A percentile compares a stretch with the other conserved stretches of the same genome.
Evolutionary conservation across 2,329 filamentous ascomycete genomes (phyloP).

Genomic region (Aspergillus neotritici): DNA sequence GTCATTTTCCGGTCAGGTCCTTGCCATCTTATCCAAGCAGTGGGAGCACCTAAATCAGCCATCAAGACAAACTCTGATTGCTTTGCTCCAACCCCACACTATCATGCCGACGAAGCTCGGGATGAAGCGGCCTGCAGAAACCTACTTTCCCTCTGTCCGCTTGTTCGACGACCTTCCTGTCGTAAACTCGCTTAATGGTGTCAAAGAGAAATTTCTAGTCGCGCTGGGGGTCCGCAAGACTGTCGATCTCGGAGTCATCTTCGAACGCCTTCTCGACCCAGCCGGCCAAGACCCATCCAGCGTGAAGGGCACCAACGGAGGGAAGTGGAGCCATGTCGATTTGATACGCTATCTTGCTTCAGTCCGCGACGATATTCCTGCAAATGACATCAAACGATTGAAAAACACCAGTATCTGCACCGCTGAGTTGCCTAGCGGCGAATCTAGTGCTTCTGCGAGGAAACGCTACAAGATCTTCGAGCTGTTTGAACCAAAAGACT

Average conservation of each 20-base stretch:
- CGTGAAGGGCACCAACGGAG: slow-evolving; percentile 43
- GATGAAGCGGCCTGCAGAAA: slow-evolving; percentile 77
- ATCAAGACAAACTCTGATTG: slow-evolving; percentile 60
- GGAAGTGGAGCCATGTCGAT: slow-evolving; percentile 87
- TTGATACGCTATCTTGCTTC: slow-evolving; percentile 91
- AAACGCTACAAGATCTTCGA: slow-evolving; percentile 67
- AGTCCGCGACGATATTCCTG: slow-evolving; percentile 81
- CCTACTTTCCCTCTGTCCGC: slow-evolving; percentile 90
- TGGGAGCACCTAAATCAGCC: slow-evolving; percentile 73
- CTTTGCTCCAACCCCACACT: slow-evolving; percentile 60
- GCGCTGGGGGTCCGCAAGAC: slow-evolving; percentile 90
- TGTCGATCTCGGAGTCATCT: slow-evolving; percentile 88
- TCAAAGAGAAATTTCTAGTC: slow-evolving; percentile 85
- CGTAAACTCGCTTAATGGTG: slow-evolving; percentile 65
- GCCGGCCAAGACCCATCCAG: slow-evolving; percentile 34
- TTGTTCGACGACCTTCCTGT: slow-evolving; percentile 90
- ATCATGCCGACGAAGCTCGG: slow-evolving; percentile 87
- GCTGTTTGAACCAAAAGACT: slow-evolving; percentile 71
- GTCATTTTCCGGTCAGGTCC: slow-evolving; percentile 68
- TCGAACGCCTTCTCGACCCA: slow-evolving; percentile 70
- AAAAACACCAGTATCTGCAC: slow-evolving; percentile 75
- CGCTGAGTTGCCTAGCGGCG: slow-evolving; percentile 50
- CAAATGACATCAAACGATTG: slow-evolving; percentile 71
- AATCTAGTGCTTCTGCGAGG: slow-evolving; percentile 45
- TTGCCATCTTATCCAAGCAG: slow-evolving; percentile 76